Evolutionary conservation across 2,329 filamentous ascomycete genomes (phyloP).

Genomic region (Hypocreales sp.): DNA sequence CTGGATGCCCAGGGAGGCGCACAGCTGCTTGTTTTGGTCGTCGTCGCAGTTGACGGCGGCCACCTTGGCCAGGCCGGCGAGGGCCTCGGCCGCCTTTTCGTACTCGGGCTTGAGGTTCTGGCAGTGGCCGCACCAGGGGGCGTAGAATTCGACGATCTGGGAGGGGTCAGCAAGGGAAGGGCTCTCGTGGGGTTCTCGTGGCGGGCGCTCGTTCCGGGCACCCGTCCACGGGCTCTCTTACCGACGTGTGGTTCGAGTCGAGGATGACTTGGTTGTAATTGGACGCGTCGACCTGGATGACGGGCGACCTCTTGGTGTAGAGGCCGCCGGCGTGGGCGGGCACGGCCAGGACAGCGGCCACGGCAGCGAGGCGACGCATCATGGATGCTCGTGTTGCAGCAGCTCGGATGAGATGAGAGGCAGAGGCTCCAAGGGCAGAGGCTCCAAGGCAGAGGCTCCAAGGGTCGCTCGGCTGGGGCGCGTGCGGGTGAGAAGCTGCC

Average conservation of each 20-base stretch:
- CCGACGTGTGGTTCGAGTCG: constrained; percentile 81
- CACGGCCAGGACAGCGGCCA: constrained; percentile 13
- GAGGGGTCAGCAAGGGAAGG: too few species aligned
- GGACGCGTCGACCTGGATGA: constrained; percentile 66
- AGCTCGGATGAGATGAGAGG: background rate
- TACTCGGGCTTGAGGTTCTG: constrained; percentile 90
- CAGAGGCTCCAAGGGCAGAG: background rate
- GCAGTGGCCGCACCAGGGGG: constrained; percentile 96
- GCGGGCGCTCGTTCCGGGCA: too few species aligned
- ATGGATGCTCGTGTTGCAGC: too few species aligned
- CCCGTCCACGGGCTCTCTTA: too few species aligned
- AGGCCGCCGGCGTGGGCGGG: constrained; percentile 53
- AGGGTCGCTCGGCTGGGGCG: too few species aligned
- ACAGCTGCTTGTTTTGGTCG: constrained; percentile 79
- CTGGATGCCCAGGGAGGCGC: constrained; percentile 70
- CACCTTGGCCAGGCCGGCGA: constrained; percentile 86
- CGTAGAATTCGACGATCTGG: constrained; percentile 72
- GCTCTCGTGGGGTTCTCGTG: too few species aligned
- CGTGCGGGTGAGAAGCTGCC: too few species aligned
- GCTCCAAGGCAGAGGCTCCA: too few species aligned
- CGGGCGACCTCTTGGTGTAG: constrained; percentile 76
- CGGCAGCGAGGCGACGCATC: constrained; percentile 33
- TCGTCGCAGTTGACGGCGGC: constrained; percentile 93
- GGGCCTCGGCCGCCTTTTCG: constrained; percentile 80
- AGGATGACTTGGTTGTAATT: constrained; percentile 72